Conservation (phyloP, 495 filamentous ascomycete species). For the Hapsidospora chrysogenum region DNA sequence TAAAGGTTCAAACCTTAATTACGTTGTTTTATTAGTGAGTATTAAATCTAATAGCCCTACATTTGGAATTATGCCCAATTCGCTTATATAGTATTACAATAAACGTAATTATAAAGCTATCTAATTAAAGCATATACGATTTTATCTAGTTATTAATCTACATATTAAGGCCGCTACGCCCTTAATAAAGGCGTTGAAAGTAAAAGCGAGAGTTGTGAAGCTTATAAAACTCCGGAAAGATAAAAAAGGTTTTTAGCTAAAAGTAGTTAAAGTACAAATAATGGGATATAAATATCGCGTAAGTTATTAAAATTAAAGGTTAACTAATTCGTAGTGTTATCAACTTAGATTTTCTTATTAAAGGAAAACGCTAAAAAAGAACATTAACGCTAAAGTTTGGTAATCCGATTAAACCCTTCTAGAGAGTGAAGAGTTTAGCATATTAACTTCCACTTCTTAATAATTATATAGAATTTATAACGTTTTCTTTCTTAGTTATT, state of each 20-base stretch:
- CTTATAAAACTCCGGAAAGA: too few relatives aligned
- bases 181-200: neutral
- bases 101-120: conserved; percentile 1
- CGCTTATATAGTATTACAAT: neutral
- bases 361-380: neutral
- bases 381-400: neutral
- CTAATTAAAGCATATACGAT: neutral
- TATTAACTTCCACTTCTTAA: neutral
- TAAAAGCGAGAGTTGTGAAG: conserved; percentile 1
- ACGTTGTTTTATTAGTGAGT: neutral
- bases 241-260: too few relatives aligned
- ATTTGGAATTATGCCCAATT: neutral
- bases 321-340: too few relatives aligned
- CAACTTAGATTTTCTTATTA: neutral
- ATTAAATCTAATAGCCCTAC: neutral
- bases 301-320: too few relatives aligned
- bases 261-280: too few relatives aligned
- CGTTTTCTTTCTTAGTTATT: conserved; percentile 2
- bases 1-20: neutral
- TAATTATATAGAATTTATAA: neutral
- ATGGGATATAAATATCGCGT: too few relatives aligned
- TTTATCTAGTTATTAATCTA: neutral
- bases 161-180: neutral
- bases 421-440: neutral
- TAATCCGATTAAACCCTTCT: neutral